phyloP scores from a whole-genome alignment of 2,329 filamentous ascomycete genomes.

The Sphaerulina vaccinii region DNA sequence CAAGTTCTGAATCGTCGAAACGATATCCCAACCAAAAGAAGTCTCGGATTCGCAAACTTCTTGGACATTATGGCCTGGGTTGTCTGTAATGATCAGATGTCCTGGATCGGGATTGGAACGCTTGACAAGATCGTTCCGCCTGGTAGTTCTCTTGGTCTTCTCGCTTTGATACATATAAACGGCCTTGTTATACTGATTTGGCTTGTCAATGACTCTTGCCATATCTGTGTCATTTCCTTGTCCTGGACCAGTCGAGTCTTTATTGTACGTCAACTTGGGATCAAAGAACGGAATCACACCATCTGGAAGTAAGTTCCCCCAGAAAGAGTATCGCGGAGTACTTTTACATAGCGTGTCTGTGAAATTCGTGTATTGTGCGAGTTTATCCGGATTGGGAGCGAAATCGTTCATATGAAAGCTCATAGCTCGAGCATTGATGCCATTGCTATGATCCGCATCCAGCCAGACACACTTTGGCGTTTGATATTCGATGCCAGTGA shows the following conservation, averaged over 20 bases:
- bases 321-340: slow-evolving; percentile 3
- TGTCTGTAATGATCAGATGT: neutral
- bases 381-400: neutral
- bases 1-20: neutral
- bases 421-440: slow-evolving; percentile 4
- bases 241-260: neutral
- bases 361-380: neutral
- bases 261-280: slow-evolving; percentile 2
- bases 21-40: slow-evolving; percentile 3
- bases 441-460: slow-evolving; percentile 7
- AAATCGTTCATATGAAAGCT: slow-evolving; percentile 8
- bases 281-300: slow-evolving; percentile 1
- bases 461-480: slow-evolving; percentile 10
- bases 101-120: neutral
- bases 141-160: neutral
- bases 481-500: neutral
- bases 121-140: neutral
- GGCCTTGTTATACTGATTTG: slow-evolving; percentile 3
- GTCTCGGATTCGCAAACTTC: slow-evolving; percentile 2
- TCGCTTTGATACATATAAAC: slow-evolving; percentile 5
- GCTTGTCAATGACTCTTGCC: neutral
- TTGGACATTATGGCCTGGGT: neutral
- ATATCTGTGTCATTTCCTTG: slow-evolving; percentile 3
- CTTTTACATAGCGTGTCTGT: slow-evolving; percentile 1
- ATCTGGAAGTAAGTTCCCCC: slow-evolving; percentile 3